A percentile compares a stretch with the other conserved stretches of the same genome.
phyloP scores from a whole-genome alignment of 2,329 filamentous ascomycete genomes.

The Macrophomina pseudophaseolina region DNA sequence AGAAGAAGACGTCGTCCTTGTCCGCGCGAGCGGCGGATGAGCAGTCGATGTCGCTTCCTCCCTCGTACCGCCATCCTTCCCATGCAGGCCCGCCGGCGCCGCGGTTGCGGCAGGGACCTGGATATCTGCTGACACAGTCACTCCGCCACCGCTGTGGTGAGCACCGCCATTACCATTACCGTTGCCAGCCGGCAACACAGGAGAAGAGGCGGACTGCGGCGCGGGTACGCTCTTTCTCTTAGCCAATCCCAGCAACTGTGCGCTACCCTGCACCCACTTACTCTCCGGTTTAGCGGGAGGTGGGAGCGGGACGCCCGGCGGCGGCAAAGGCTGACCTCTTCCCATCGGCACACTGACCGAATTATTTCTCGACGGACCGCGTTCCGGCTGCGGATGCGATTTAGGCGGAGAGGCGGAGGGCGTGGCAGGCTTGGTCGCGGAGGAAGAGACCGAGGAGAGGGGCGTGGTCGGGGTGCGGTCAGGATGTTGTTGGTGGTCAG shows the following conservation, averaged over 20 bases:
- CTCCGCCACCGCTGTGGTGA: background rate
- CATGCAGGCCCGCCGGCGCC: background rate
- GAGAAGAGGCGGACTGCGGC: constrained; percentile 35
- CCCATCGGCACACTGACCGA: constrained; percentile 66
- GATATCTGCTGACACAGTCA: background rate
- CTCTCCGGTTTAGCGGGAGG: constrained; percentile 66
- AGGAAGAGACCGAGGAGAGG: background rate
- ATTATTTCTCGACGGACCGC: background rate
- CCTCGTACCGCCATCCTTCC: background rate
- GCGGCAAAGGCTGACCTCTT: constrained; percentile 79
- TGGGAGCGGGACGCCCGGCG: constrained; percentile 79
- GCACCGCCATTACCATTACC: background rate
- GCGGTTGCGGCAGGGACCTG: background rate
- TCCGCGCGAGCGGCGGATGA: background rate
- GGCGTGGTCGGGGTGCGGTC: background rate
- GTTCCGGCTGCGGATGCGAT: background rate
- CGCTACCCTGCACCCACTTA: constrained; percentile 17
- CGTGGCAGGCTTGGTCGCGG: background rate
- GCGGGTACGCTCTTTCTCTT: constrained; percentile 51
- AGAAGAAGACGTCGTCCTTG: constrained; percentile 40
- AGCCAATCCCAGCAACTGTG: constrained; percentile 5
- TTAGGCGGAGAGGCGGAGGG: background rate
- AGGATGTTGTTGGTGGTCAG: background rate
- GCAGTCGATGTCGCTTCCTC: constrained; percentile 9
- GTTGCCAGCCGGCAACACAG: background rate